phyloP scores from a whole-genome alignment of 768 basidiomycete genomes.

The Trametes cinnabarina region DNA sequence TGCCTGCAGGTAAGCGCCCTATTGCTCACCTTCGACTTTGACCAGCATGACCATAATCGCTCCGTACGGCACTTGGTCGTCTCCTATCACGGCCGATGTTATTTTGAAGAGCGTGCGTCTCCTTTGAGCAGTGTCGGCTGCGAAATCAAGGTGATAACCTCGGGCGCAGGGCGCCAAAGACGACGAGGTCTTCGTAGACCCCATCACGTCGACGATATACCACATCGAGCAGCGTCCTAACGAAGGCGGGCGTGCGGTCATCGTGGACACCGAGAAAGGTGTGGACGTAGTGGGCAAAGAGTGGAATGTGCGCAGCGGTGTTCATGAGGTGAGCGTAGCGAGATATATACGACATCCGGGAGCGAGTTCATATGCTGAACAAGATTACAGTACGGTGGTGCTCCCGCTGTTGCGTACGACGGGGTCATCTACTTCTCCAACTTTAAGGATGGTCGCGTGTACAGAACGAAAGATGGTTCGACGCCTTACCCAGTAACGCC shows the following conservation, averaged over 20 bases:
- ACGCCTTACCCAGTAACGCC: conserved; percentile 54
- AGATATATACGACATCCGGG: not conserved
- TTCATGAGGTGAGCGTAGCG: conserved; percentile 46
- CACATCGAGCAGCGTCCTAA: conserved; percentile 60
- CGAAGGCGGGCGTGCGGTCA: conserved; percentile 52
- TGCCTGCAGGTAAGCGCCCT: not conserved
- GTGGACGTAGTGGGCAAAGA: conserved; percentile 52
- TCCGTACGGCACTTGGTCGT: conserved; percentile 63
- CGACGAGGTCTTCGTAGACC: conserved; percentile 35
- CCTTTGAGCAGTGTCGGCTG: not conserved
- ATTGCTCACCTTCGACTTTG: not conserved
- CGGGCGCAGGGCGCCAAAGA: conserved; percentile 1
- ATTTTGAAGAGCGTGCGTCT: conserved; percentile 45
- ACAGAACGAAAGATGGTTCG: conserved; percentile 36
- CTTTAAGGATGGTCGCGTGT: conserved; percentile 51
- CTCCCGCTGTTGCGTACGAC: conserved; percentile 50
- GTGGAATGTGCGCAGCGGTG: conserved; percentile 56
- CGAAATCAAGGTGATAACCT: not conserved
- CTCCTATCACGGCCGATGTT: conserved; percentile 51
- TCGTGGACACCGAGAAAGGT: conserved; percentile 50
- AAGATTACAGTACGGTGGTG: conserved; percentile 54
- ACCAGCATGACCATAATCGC: conserved; percentile 30
- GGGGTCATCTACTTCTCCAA: conserved; percentile 60
- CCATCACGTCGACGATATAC: conserved; percentile 43
- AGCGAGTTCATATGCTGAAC: not conserved